Evolutionary conservation across 192 early-diverging fungal species (phyloP), one percentile per base, ranked within the genome.

Genomic region (Coemansia sp.): DNA sequence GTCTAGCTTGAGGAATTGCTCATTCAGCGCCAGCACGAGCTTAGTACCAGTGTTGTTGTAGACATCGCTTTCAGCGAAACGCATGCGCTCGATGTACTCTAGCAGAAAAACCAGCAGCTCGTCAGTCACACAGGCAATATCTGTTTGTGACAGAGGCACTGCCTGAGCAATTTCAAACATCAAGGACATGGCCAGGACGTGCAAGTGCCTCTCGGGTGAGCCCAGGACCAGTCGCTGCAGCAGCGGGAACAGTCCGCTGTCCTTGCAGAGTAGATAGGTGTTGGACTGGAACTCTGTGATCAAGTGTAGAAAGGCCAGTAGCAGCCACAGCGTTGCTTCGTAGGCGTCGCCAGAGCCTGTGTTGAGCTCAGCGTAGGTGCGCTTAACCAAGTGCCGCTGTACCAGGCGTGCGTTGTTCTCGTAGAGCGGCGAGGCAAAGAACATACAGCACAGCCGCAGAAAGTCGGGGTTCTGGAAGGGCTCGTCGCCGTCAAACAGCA

Each of bases 31-130:
- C 59, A 80, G 59, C n/a, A 80, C 72, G 51, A 80, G 73, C 62
- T 80, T 80, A 16, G 78, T 80, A n/a, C 72, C 78, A 0, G 78
- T 80, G 66, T 80, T 75, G 66, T 80, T 80, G 63, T 80, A 80
- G 28, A 80, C 66, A 24, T 80, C 78, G 63, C 78, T 75, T 37
- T 74, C 78, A 4, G 78, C 78, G 43, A 75, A 80, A 33, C 78
- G 72, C 78, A 80, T 80, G 50, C 66, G 63, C 66, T 80, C 78
- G 33, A 80, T 63, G 56, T 80, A 80, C 51, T 80, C 78, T 3
- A 80, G 66, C 65, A 80, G 43, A 42, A 66, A 80, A 11, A 63
- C 59, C 48, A 80, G 63, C 31, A 69, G 51, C 28, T 71, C 66
- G 38, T 80, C 69, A 42, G 65, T 80, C 18, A 61, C 62, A 40